Percentiles rank a stretch among this genome's conserved stretches.
These are phyloP conservation scores for Penicillium sp. DNA, from an alignment of 2,329 filamentous ascomycete genomes.

Conservation along the genomic window DNA sequence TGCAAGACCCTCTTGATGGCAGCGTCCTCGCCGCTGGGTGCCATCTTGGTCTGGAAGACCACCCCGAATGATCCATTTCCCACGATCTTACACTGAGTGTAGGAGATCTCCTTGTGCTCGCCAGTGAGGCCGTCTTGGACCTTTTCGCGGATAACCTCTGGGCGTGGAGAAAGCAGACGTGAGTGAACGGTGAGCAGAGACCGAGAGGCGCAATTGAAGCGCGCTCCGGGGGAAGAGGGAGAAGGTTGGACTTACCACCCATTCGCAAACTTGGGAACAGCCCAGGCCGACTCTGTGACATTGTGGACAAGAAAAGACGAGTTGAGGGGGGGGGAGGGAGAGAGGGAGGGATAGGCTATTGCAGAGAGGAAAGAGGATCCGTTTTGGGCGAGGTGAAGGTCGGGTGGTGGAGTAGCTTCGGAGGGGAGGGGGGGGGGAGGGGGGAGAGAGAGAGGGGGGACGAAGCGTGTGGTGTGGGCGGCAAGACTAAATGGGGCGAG, in stretches of 20 bases:
- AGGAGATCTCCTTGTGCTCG: conserved; percentile 93
- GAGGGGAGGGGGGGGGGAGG: conserved; percentile 21
- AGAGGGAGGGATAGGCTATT: conserved; percentile 29
- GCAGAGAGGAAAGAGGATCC: conserved; percentile 47
- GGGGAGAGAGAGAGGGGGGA: conserved; percentile 3
- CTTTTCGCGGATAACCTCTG: conserved; percentile 97
- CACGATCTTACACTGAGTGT: conserved; percentile 99
- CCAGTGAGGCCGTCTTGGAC: conserved; percentile 97
- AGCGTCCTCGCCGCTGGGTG: conserved; percentile 94
- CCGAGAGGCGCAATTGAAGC: conserved; percentile 17
- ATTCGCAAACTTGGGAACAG: conserved; percentile 85
- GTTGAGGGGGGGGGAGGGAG: conserved; percentile 13
- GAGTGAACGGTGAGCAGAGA: conserved; percentile 16
- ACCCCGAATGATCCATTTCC: conserved; percentile 98
- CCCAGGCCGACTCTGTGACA: conserved; percentile 89
- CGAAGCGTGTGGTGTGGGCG: conserved; percentile 26
- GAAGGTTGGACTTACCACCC: conserved; percentile 69
- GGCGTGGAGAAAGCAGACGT: conserved; percentile 7
- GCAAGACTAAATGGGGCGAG: conserved; percentile 31
- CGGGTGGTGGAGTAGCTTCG: conserved; percentile 29
- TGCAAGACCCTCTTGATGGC: conserved; percentile 98
- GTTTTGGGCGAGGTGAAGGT: conserved; percentile 45
- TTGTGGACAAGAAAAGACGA: conserved; percentile 39
- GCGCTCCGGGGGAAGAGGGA: not conserved
- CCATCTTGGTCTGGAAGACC: conserved; percentile 97